Evolutionary conservation across 192 early-diverging fungal genomes (phyloP), one percentile per base, ranked within the genome.

Genomic region (Mortierella alpina): DNA sequence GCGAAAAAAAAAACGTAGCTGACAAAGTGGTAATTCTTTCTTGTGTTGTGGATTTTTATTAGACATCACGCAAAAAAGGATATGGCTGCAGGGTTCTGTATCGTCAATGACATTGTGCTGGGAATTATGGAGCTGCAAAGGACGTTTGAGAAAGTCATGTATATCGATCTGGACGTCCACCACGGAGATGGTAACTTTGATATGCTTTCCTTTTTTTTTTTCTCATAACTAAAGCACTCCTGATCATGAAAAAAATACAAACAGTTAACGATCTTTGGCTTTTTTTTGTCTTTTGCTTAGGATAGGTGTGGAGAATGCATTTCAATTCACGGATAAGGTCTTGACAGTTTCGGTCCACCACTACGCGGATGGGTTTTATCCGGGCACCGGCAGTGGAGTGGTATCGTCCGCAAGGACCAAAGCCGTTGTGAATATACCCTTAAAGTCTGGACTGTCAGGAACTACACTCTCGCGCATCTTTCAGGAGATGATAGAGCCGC

Each of bases 61-160:
- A 85, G 84, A 52, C 84, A 85, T 45, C 84, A 85, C 45, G 84
- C 84, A 6, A 69, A 78, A 58, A 85, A 72, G 66, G 81, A 68
- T 51, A 89, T 91, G 62, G 95, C 95, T 0, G 86, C 91, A n/a
- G 96, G 96, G 7, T 97, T 97, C 82, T 97, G 96, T 78, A 95
- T 95, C 71, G 91, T 97, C 50, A 96, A 96, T 75, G 96, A 97
- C 61, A 92, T 96, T 61, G 94, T 95, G 2, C 74, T 97, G 15
- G 94, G 91, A 6, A 96, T 96, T 42, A 88, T 97, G 53, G 91
- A 90, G 64, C 89, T 97, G 45, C 88, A 87, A 56, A 86, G 75
- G n/a, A 72, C 59, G 4, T 90, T 93, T 68, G 76, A 86, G 31
- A 84, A 88, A 10, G 92, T 97, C 18, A 88, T 97, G 59, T 97